phyloP scores from a whole-genome alignment of 1,284 basidiomycete species.

The Ustilago cynodontis region DNA sequence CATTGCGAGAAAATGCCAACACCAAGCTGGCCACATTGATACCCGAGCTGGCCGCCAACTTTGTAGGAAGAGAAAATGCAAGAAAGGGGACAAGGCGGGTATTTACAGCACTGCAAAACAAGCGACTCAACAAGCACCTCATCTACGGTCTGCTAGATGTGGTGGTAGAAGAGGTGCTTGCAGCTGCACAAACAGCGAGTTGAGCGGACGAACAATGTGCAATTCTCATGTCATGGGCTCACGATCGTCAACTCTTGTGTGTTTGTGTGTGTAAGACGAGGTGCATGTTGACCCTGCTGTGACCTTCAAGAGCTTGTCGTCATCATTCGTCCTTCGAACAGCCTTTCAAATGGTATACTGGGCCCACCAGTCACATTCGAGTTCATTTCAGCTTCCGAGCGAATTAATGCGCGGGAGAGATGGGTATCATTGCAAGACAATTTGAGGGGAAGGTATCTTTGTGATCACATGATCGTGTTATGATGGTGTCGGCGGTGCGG shows the following conservation, averaged over 20 bases:
- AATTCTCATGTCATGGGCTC: background rate
- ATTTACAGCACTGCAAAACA: conserved; percentile 91
- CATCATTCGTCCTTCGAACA: background rate
- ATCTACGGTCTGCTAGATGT: conserved; percentile 55
- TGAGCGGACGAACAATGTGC: background rate
- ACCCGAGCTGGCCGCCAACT: conserved; percentile 95
- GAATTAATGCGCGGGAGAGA: background rate
- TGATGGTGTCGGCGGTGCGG: background rate
- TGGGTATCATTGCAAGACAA: conserved; percentile 31
- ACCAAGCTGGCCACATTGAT: conserved; percentile 87
- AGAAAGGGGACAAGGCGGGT: conserved; percentile 88
- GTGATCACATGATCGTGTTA: no score
- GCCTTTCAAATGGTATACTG: background rate
- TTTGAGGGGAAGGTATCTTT: conserved; percentile 2
- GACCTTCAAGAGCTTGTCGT: background rate
- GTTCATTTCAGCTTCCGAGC: background rate
- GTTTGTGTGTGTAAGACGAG: background rate
- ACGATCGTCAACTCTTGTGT: background rate
- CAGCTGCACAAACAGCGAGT: background rate
- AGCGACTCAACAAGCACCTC: conserved; percentile 78
- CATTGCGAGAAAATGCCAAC: conserved; percentile 85
- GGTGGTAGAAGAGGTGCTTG: conserved; percentile 48
- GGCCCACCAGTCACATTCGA: background rate
- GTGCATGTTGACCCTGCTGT: background rate
- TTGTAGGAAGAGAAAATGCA: conserved; percentile 94